These are phyloP conservation scores for Phytophthora capsici DNA, from an alignment of 352 stramenopile genomes.

Conservation along the genomic window DNA sequence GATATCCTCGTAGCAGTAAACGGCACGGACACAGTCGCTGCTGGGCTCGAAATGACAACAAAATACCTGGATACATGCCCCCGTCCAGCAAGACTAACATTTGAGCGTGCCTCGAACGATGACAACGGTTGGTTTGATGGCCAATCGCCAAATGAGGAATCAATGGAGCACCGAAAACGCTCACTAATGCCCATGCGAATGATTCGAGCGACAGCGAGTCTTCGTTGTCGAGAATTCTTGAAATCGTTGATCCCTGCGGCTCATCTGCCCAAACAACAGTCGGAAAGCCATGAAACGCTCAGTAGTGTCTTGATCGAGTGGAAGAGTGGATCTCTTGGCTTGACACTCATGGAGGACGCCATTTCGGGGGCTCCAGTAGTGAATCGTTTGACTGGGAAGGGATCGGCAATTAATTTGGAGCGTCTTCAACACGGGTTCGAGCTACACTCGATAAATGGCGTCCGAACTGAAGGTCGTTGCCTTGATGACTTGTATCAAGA, in stretches of 20 bases:
- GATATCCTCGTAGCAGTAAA: constrained; percentile 71
- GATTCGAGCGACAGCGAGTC: constrained; percentile 12
- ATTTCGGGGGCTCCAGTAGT: constrained; percentile 59
- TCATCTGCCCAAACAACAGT: not conserved
- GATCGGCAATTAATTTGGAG: constrained; percentile 45
- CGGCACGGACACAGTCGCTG: constrained; percentile 48
- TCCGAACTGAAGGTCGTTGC: constrained; percentile 24
- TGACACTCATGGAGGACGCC: constrained; percentile 60
- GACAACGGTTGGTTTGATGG: constrained; percentile 12
- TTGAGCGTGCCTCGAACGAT: constrained; percentile 50
- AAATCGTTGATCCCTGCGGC: constrained; percentile 14
- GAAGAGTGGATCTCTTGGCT: constrained; percentile 48
- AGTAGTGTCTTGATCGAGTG: constrained; percentile 57
- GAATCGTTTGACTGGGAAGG: constrained; percentile 77
- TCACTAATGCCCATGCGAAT: constrained; percentile 7
- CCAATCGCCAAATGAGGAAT: constrained; percentile 29
- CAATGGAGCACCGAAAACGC: constrained; percentile 13
- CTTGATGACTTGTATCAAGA: constrained; percentile 48
- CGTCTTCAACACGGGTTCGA: constrained; percentile 50
- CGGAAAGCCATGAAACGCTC: not conserved
- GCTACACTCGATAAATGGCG: constrained; percentile 62
- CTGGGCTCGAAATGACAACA: constrained; percentile 46
- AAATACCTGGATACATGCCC: constrained; percentile 43
- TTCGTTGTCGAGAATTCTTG: constrained; percentile 31
- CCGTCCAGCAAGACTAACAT: constrained; percentile 55